A percentile compares a stretch with the other conserved stretches of the same genome.
Conservation (phyloP, 2,329 filamentous ascomycete species). For the Scedosporium boydii region DNA sequence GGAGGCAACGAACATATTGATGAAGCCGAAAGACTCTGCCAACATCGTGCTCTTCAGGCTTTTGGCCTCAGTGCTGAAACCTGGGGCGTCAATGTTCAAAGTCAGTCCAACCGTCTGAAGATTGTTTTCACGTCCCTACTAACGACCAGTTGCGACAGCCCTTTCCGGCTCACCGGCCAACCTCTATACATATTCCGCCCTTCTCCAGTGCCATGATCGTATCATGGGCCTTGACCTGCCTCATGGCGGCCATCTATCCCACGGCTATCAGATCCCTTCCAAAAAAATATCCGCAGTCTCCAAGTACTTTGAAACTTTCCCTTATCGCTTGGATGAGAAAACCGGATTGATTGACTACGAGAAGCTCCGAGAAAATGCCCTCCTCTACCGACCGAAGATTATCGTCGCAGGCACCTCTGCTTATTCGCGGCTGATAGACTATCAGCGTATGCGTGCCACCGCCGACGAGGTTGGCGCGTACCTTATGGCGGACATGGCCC, state of each 20-base stretch:
- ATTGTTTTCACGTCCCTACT: not conserved
- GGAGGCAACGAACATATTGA: slow-evolving; percentile 96
- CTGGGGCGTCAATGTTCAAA: slow-evolving; percentile 95
- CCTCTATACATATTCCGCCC: slow-evolving; percentile 87
- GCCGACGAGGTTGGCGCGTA: slow-evolving; percentile 88
- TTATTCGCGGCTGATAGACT: slow-evolving; percentile 94
- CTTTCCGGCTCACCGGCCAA: slow-evolving; percentile 69
- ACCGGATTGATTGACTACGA: slow-evolving; percentile 95
- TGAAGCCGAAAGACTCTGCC: slow-evolving; percentile 78
- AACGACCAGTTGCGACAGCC: slow-evolving; percentile 27
- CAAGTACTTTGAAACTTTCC: slow-evolving; percentile 97
- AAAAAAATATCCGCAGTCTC: slow-evolving; percentile 97
- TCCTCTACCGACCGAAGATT: slow-evolving; percentile 88
- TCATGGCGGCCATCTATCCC: slow-evolving; percentile 89
- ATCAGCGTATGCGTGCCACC: slow-evolving; percentile 82
- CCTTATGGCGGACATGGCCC: slow-evolving; percentile 90
- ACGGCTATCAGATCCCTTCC: slow-evolving; percentile 92
- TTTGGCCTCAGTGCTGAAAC: slow-evolving; percentile 75
- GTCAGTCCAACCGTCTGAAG: not conserved
- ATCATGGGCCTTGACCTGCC: slow-evolving; percentile 96
- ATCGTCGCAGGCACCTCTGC: slow-evolving; percentile 92
- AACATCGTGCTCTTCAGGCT: slow-evolving; percentile 78
- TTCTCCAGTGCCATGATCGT: slow-evolving; percentile 86
- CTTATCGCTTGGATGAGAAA: slow-evolving; percentile 81
- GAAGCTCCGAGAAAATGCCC: slow-evolving; percentile 76